Evolutionary conservation across 208 protist species (phyloP), one percentile per base, ranked within the genome.

Genomic region (Wallacemonas sp.): DNA sequence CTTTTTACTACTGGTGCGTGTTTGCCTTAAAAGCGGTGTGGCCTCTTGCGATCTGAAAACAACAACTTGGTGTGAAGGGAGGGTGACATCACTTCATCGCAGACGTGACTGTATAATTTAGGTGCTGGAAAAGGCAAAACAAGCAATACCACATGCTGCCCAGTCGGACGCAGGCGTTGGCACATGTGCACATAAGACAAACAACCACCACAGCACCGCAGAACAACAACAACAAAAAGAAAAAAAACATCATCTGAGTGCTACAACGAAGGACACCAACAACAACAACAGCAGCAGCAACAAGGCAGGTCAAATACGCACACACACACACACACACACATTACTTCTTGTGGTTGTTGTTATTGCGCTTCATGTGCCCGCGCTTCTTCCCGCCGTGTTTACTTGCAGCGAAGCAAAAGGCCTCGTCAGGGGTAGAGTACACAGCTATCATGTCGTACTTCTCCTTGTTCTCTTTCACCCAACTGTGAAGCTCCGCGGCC

Each of bases 331-430:
- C n/a, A n/a, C n/a, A n/a, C n/a, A n/a, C n/a, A n/a, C 29, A 52
- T 23, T 65, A 49, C 29, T 65, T 65, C 22, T 65, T 65, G 36
- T 14, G 10, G 46, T n/a, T 28, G 39, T 45, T 64, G 57, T 64
- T 25, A 31, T 49, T 28, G 10, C 36, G 57, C 41, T 49, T 45
- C 11, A 8, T 5, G n/a, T 10, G 52, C 32, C 29, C 52, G 7
- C 20, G 52, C 52, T 59, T 59, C 32, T 59, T 59, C 18, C 8
- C 70, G 26, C 65, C 67, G n/a, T 79, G 77, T 62, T 77, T 70
- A 26, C 84, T 74, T 0, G 82, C 65, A 54, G 77, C 81, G 48
- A 89, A 86, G 11, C 76, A 65, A 8, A 90, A 64, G 23, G 57
- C 39, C 41, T 38, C 49, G 41, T 85, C 67, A 54, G 49, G 20